phyloP scores from a whole-genome alignment of 768 basidiomycete species.

The Hericium erinaceus region DNA sequence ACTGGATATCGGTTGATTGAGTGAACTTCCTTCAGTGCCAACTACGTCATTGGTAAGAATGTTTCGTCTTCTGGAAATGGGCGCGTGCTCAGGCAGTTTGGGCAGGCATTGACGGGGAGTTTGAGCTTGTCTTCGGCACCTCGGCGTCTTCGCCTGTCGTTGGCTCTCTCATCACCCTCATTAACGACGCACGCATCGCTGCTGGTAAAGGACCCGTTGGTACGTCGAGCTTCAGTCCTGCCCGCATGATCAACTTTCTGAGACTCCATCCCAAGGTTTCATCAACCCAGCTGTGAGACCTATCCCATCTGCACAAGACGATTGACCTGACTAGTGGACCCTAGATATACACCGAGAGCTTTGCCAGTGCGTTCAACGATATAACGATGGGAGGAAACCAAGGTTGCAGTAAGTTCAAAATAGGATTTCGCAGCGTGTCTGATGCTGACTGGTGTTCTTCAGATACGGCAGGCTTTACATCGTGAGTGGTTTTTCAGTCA shows the following conservation, averaged over 20 bases:
- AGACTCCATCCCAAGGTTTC: conserved; percentile 13
- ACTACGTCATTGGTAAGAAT: conserved; percentile 20
- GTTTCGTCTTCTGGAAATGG: not conserved
- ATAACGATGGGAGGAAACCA: conserved; percentile 17
- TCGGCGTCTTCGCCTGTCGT: conserved; percentile 28
- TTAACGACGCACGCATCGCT: conserved; percentile 30
- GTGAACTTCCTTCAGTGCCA: conserved; percentile 14
- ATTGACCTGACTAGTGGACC: not conserved
- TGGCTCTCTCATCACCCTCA: conserved; percentile 24
- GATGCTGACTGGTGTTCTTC: not conserved
- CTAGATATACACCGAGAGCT: conserved; percentile 15
- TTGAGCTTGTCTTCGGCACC: conserved; percentile 25
- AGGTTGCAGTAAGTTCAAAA: conserved; percentile 10
- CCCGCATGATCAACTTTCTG: not conserved
- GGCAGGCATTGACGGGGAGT: conserved; percentile 21
- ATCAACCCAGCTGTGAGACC: conserved; percentile 58
- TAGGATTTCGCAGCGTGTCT: not conserved
- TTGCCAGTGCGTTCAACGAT: conserved; percentile 18
- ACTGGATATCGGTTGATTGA: not conserved
- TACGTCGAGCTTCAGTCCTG: not conserved
- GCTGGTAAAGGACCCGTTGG: conserved; percentile 26
- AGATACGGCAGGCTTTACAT: conserved; percentile 17
- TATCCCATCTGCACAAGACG: not conserved
- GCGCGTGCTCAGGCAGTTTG: not conserved
- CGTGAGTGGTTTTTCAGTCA: conserved; percentile 8